A percentile compares a stretch with the other conserved stretches of the same genome.
These are phyloP conservation scores for Trametes versicolor DNA, from an alignment of 1,284 basidiomycete species.

Conservation along the genomic window DNA sequence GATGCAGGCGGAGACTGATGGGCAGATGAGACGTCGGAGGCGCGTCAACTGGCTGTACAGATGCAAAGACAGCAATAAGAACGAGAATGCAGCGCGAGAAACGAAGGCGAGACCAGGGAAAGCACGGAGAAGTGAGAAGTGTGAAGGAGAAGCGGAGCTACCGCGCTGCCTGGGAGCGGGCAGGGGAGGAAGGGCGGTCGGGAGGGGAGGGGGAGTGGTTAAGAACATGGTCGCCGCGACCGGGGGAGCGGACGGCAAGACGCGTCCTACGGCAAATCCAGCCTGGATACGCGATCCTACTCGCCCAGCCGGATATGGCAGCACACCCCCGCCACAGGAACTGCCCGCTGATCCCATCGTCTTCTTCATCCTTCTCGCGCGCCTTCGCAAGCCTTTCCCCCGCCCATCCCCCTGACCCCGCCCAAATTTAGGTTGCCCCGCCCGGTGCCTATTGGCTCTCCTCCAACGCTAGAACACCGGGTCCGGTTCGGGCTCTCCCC, in stretches of 20 bases:
- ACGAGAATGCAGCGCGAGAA: constrained; percentile 10
- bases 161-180: constrained; percentile 14
- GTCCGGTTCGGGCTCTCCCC: no score
- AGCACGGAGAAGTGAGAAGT: constrained; percentile 3
- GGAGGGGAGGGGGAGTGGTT: constrained; percentile 2
- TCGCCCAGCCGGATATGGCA: constrained; percentile 28
- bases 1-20: constrained; percentile 27
- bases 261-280: constrained; percentile 25
- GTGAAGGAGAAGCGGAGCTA: constrained; percentile 3
- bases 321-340: constrained; percentile 21
- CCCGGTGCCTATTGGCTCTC: constrained; percentile 12
- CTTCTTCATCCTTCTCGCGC: constrained; percentile 10
- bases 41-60: constrained; percentile 23
- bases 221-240: neutral
- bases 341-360: constrained; percentile 20
- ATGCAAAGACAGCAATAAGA: constrained; percentile 16
- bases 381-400: constrained; percentile 4
- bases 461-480: constrained; percentile 3
- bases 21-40: constrained; percentile 21
- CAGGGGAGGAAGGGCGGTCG: constrained; percentile 14
- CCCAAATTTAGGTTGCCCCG: constrained; percentile 13
- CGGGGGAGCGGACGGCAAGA: constrained; percentile 11
- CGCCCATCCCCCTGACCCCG: neutral
- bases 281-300: constrained; percentile 30
- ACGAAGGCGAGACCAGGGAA: neutral